Base-by-base conservation (phyloP, 108 stramenopile genomes). In the Nitzschia sp. region DNA sequence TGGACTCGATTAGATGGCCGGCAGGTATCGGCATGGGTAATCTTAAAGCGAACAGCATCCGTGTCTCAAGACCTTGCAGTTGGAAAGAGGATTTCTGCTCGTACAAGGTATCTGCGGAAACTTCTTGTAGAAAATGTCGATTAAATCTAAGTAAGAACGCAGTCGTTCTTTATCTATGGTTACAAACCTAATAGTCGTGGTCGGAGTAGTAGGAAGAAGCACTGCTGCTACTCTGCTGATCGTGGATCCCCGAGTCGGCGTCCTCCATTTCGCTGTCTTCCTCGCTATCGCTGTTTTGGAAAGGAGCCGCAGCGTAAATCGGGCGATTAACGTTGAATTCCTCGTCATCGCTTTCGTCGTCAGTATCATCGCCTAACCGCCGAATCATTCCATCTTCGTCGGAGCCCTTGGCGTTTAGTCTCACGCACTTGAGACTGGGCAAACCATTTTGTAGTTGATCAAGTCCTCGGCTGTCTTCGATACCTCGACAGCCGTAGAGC, bases 341-440 rank as follows among this genome's bases (percentile, higher is more conserved):
- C 1, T 65, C 64, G 19, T 59, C 61, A 33, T 35, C 47, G 30
- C 42, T 54, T 34, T 78, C 71, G n/a, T 66, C 70, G 13, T 71
- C 54, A 8, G 29, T 47, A 23, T 64, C 70, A 29, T 66, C 64
- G 2, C 18, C 63, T n/a, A 26, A 18, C 1, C 46, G 25, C 23
- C 38, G 33, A 31, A 82, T 66, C 49, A 59, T 73, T 3, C 89
- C 93, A 35, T 91, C 86, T n/a, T 85, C 79, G 68, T 86, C 83
- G 1, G 61, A 54, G 19, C 49, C 70, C 54, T 72, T 78, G 61
- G 18, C 33, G 51, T 90, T 85, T 36, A 88, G 51, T 17, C 91
- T 83, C 3, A 95, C 35, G 46, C 93, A 95, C 67, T 82, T 75
- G 72, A 95, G 59, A 11, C 69, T 81, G 9, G 93, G 93, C 8